Base-by-base conservation (phyloP, 805 yeast genomes). In the Wickerhamomyces mucosus region DNA sequence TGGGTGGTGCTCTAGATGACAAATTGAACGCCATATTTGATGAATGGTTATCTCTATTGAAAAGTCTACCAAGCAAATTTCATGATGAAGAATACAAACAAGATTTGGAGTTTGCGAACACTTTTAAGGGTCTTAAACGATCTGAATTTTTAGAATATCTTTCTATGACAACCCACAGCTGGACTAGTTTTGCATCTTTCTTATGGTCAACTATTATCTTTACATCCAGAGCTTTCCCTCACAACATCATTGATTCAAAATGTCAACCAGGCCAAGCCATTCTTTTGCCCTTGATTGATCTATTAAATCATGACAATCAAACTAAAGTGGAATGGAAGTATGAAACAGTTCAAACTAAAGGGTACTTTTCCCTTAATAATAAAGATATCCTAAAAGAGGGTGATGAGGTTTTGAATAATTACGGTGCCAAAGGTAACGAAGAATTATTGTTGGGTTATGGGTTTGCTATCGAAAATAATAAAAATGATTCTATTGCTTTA, bases 391-490 rank as follows among this genome's bases (percentile, higher is more conserved):
- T 29, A 8, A 15, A 34, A 4, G 40, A 36, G 4, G 58, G 58
- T 1, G 51, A 56, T 1, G 80, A 83, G 48, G 40, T 88, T 1
- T 78, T 57, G 50, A 86, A 88, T 49, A 86, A 86, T 55, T 86
- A 86, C 51, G 96, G 96, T 3, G 78, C 80, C 18, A 88, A 88
- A 50, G 88, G 95, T 3, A 86, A 86, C 46, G 95, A 85, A 43
- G 96, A 86, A 51, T 55, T 86, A 13, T 56, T 86, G 5, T 58
- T 79, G 50, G 94, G 89, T 0, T 88, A 86, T 51, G 94, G 83
- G 6, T 88, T 78, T 53, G 68, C 69, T 32, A 43, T 39, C 30
- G 45, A 35, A 31, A 56, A 67, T 32, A 82, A 82, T 43, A 57
- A 61, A 4, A 76, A 75, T 29, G 88, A 80, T 41, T 58, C 72